Conservation (phyloP, 75 land plant genomes). For the Adiantum capillusveneris region DNA sequence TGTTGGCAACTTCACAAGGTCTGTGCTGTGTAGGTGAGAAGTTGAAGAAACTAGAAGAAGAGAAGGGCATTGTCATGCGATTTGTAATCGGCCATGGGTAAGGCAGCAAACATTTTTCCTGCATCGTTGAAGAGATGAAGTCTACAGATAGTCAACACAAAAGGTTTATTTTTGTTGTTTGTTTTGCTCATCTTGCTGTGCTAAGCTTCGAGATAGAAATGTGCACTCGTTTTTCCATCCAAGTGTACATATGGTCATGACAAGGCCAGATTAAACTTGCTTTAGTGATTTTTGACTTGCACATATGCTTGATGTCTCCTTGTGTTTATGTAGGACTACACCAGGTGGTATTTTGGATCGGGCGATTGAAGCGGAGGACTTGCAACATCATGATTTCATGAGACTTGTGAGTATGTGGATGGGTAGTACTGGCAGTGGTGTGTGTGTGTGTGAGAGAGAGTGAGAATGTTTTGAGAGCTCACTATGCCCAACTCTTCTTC, state of each 20-base stretch:
- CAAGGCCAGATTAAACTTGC: no score
- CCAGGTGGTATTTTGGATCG: conserved; percentile 45
- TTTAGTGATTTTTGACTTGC: no score
- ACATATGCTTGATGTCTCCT: neutral
- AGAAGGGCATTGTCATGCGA: conserved; percentile 82
- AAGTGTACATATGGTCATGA: no score
- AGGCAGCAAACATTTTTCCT: neutral
- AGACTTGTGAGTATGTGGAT: conserved; percentile 1
- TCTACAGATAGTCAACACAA: no score
- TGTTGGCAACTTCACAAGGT: no score
- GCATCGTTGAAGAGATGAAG: neutral
- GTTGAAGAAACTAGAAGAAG: conserved; percentile 66
- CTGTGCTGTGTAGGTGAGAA: conserved; percentile 52
- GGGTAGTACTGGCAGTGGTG: conserved; percentile 29
- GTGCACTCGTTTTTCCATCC: no score
- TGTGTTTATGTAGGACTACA: conserved; percentile 25
- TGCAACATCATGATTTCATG: conserved; percentile 4
- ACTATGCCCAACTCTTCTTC: neutral
- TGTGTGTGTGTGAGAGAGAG: conserved; percentile 34
- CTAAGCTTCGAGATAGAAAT: no score
- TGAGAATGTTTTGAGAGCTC: neutral
- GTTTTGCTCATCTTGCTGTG: no score
- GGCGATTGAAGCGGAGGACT: neutral
- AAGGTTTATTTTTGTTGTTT: no score
- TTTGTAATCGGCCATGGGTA: conserved; percentile 96